Conservation (phyloP, 2,329 filamentous ascomycete genomes). For the Cladosporium sp. region DNA sequence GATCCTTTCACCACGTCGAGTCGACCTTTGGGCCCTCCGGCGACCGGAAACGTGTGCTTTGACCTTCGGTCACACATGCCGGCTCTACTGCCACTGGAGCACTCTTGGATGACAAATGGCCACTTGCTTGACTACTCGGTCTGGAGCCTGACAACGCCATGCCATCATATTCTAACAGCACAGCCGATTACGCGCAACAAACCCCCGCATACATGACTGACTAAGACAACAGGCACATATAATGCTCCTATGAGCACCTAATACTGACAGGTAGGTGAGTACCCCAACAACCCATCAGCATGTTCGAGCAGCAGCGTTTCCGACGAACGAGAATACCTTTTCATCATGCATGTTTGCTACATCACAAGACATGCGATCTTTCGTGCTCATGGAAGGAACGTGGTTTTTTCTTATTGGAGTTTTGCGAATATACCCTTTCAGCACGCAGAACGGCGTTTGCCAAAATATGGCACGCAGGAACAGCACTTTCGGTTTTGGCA, state of each 20-base stretch:
- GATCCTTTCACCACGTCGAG: too few relatives aligned
- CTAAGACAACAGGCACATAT: neutral
- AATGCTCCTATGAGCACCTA: neutral
- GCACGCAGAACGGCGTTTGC: neutral
- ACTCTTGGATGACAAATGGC: neutral
- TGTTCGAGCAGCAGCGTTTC: neutral
- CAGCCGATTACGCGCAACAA: neutral
- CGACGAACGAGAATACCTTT: neutral
- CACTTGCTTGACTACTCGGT: neutral
- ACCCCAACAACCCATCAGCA: neutral
- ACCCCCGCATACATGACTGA: neutral
- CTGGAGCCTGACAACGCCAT: neutral
- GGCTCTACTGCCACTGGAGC: neutral
- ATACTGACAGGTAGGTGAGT: neutral
- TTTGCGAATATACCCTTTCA: constrained; percentile 3
- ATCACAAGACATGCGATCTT: neutral
- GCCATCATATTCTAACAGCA: neutral
- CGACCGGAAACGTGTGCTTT: neutral
- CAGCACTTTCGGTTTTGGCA: neutral
- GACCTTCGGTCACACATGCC: too few relatives aligned
- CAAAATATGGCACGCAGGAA: neutral
- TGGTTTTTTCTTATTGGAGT: neutral
- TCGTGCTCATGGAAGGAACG: neutral
- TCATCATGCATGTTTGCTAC: neutral
- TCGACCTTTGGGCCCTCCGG: too few relatives aligned